Base-by-base conservation (phyloP, 2,329 filamentous ascomycete genomes). In the Amesomyces nigricolor region DNA sequence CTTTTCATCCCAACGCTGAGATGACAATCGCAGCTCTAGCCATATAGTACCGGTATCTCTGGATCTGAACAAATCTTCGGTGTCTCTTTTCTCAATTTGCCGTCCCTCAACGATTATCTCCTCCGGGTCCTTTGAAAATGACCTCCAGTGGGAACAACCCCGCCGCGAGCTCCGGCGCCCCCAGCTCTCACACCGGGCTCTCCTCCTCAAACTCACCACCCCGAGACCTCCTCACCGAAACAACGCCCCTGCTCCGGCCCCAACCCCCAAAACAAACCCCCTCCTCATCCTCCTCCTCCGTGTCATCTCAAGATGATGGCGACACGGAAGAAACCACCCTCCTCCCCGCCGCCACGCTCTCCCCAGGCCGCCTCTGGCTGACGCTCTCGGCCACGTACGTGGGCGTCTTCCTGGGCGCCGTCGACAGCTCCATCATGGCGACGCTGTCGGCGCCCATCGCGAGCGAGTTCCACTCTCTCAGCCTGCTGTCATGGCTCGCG, bases 401-500 rank as follows among this genome's bases (percentile, higher is more conserved):
- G 2, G 83, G 83, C 58, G 82, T 85, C 16, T 84, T 86, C 65
- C 70, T 86, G 1, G 82, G 81, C 32, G 82, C 83, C 38, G 73
- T 85, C 39, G 90, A 96, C 71, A 82, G 81, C 1, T 94, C 89
- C 47, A 86, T 96, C 60, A 89, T 95, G 62, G 90, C 91, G 8
- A 96, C 91, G 0, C 79, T 96, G 1, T 86, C 88, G 0, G 88
- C 82, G 0, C 89, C 91, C 7, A 95, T 96, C 60, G 88, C 88
- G 22, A 88, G 84, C 67, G 86, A 87, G 43, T 95, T 96, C 71
- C 78, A 85, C 56, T 95, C 89, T 1, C 81, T 95, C 29, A 87
- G 85, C 17, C 77, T 94, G 4, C 78, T 95, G 44, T 91, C 89
- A 0, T 96, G 91, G 91, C 83, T 96, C 7, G 91, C 89, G 0